These are phyloP conservation scores for Glycine latifolia DNA, from an alignment of 306 rosid species.

Conservation along the genomic window DNA sequence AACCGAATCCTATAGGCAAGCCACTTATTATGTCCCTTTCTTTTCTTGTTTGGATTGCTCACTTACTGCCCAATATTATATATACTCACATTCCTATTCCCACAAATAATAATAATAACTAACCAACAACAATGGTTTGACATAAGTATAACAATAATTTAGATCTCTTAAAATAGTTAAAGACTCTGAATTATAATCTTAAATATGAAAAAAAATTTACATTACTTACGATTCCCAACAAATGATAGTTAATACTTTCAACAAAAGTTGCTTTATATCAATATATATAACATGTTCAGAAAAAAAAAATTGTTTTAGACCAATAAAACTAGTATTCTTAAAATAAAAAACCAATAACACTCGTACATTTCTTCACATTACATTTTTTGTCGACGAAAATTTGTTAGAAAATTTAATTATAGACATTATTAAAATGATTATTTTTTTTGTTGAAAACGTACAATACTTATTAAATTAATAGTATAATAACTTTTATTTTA, in stretches of 20 bases:
- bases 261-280: too few species aligned
- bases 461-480: background rate
- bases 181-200: too few species aligned
- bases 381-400: background rate
- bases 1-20: constrained; percentile 10
- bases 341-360: too few species aligned
- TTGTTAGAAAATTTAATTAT: background rate
- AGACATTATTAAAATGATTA: background rate
- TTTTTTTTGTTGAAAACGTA: background rate
- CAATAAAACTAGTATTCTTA: too few species aligned
- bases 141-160: too few species aligned
- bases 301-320: too few species aligned
- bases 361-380: background rate
- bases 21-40: constrained; percentile 30
- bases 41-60: constrained; percentile 47
- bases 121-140: too few species aligned
- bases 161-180: too few species aligned
- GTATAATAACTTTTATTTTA: background rate
- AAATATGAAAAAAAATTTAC: too few species aligned
- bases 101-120: background rate
- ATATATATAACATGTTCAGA: too few species aligned
- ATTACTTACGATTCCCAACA: too few species aligned
- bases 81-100: background rate
- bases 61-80: background rate
- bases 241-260: too few species aligned